Evolutionary conservation across 2,329 filamentous ascomycete species (phyloP), one percentile per base, ranked within the genome.

Genomic region (Fusarium euwallaceae): DNA sequence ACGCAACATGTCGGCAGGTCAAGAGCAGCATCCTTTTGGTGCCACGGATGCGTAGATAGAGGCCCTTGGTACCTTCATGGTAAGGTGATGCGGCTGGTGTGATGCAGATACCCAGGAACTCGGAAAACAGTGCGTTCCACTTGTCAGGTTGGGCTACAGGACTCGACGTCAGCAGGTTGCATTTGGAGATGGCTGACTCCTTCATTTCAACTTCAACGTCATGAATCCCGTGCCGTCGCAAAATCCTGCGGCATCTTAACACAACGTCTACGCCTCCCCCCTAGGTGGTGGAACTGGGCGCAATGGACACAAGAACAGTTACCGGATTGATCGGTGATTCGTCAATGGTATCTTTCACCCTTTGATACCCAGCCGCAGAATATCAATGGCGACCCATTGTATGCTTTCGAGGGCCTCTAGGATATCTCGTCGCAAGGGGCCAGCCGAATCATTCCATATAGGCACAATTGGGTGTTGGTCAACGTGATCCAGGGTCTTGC

Each of bases 181-280:
- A 45, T 45, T 9, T 4, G 0, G 20, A 45, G 12, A 45, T 24
- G 6, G 1, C 9, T 10, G 43, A 65, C 41, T 67, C 65, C 27
- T 67, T 58, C 14, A 59, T 14, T 4, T 67, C 65, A 2, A 63
- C 59, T 16, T 67, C 20, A 5, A 63, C 58, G 14, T 67, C 48
- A 1, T 55, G 10, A 2, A 67, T 45, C 16, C 17, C 45, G 4
- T 56, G 36, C 11, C 24, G n/a, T 36, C n/a, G 27, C 16, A 63
- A 20, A 11, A 67, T 55, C 1, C 39, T n/a, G 9, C 58, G 58
- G 51, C 64, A 67, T 32, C 12, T 20, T 6, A 56, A 32, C 8
- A 29, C 64, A 3, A 36, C 34, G 5, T 11, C 7, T 5, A 17
- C 4, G 9, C 64, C 64, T 14, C n/a, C 14, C 4, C 8, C 20